A percentile compares a stretch with the other conserved stretches of the same genome.
Evolutionary conservation across 2,329 filamentous ascomycete species (phyloP).

Genomic region (Fusarium begoniae): DNA sequence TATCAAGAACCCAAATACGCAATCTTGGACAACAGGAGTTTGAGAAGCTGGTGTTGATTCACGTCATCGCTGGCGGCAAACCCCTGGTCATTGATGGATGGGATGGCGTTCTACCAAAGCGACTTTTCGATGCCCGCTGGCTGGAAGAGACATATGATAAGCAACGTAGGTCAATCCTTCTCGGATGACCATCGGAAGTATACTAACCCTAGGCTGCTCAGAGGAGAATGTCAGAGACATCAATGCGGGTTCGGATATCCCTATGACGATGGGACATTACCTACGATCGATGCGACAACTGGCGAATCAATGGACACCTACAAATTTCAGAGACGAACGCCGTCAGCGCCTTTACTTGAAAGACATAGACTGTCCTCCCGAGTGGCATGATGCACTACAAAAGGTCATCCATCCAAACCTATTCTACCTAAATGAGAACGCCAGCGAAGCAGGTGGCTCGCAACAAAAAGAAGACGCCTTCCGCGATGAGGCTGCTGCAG

Average conservation of each 20-base stretch:
- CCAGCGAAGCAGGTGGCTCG: conserved; percentile 53
- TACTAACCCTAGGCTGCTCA: conserved; percentile 49
- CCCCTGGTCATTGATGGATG: conserved; percentile 93
- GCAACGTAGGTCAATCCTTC: conserved; percentile 67
- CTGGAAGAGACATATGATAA: conserved; percentile 80
- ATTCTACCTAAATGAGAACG: conserved; percentile 89
- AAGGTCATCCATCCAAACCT: conserved; percentile 82
- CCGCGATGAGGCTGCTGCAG: conserved; percentile 65
- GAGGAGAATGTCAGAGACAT: conserved; percentile 89
- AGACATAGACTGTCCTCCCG: conserved; percentile 91
- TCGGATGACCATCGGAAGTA: neutral
- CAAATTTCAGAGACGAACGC: conserved; percentile 80
- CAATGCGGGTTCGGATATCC: conserved; percentile 74
- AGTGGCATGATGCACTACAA: conserved; percentile 84
- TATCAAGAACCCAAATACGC: conserved; percentile 81
- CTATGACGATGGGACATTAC: conserved; percentile 90
- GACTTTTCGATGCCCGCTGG: conserved; percentile 84
- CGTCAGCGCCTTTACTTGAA: conserved; percentile 93
- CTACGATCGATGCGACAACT: conserved; percentile 86
- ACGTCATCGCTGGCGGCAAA: conserved; percentile 86
- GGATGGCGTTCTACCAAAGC: conserved; percentile 76
- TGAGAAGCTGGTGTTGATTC: conserved; percentile 82
- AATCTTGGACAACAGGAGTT: conserved; percentile 81
- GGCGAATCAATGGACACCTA: conserved; percentile 80
- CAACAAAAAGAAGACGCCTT: conserved; percentile 52